Conservation (phyloP, 225 moss, liverwort and hornwort species). For the Pseudoscleropodium purum region DNA sequence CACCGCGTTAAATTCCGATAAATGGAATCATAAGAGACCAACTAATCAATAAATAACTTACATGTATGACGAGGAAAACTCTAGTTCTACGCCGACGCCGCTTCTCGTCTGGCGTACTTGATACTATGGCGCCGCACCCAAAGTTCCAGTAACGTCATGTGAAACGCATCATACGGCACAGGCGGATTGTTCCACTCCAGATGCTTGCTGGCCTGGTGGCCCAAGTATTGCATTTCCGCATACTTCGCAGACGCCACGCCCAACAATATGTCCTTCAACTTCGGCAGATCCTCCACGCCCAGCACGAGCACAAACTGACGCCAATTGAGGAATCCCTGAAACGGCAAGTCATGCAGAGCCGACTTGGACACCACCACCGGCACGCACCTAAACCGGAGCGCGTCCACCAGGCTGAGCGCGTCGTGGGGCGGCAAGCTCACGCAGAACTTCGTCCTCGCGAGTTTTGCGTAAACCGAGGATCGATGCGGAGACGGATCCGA, state of each 20-base stretch:
- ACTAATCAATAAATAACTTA: background rate
- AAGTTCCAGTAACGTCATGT: slow-evolving; percentile 70
- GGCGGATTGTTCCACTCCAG: slow-evolving; percentile 76
- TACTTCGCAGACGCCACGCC: slow-evolving; percentile 28
- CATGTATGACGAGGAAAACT: background rate
- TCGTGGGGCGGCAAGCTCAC: slow-evolving; percentile 41
- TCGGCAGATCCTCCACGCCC: slow-evolving; percentile 23
- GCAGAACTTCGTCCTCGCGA: slow-evolving; percentile 61
- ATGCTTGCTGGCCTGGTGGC: slow-evolving; percentile 58
- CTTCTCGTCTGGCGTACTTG: slow-evolving; percentile 42
- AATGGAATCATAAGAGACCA: background rate
- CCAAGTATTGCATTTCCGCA: slow-evolving; percentile 53
- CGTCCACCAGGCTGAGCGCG: slow-evolving; percentile 31
- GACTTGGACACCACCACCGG: slow-evolving; percentile 56
- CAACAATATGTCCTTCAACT: slow-evolving; percentile 16
- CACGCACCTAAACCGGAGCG: slow-evolving; percentile 66
- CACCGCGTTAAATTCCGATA: background rate
- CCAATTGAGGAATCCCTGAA: slow-evolving; percentile 76
- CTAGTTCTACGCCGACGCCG: background rate
- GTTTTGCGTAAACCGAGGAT: slow-evolving; percentile 12
- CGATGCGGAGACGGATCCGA: slow-evolving; percentile 8
- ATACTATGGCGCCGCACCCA: slow-evolving; percentile 81
- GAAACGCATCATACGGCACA: slow-evolving; percentile 63
- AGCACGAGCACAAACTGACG: slow-evolving; percentile 46
- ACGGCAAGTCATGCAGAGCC: slow-evolving; percentile 59